Base-by-base conservation (phyloP, 2,329 filamentous ascomycete species). In the Davidsoniella eucalypti region DNA sequence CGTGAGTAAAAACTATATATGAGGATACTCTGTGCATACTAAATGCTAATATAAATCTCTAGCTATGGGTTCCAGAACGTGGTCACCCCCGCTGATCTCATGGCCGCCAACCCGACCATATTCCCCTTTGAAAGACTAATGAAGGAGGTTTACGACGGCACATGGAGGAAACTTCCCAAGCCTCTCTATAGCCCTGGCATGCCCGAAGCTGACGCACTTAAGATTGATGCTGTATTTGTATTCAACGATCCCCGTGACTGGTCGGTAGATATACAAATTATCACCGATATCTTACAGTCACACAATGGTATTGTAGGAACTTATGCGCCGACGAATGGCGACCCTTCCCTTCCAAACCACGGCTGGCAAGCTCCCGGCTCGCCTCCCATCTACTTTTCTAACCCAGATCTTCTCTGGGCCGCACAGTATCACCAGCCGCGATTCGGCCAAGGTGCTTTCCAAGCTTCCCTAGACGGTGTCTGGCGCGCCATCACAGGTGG, bases 171-270 rank as follows among this genome's bases (percentile, higher is more conserved):
- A 1, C 67, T 84, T 0, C 79, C 80, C 0, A 59, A 57, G 7
- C 69, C 68, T 10, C 67, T 73, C 55, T 56, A 52, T 41, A 64
- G 68, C 47, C 61, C 71, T 37, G 58, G 63, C 39, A 68, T 64
- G 55, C 66, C 54, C 48, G 59, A 47, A 61, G 62, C 50, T 0
- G 60, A 67, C 8, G 64, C 70, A 8, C 71, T 90, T 44, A 87
- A 86, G 58, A 82, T 98, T 57, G 87, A 94, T 60, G 87, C 88
- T 25, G 78, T 96, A 25, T 83, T 96, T 59, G 83, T 95, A 5
- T 95, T 90, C 72, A 94, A 94, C 63, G 92, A 96, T 64, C 88
- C 92, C 3, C 78, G 92, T 51, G 92, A 98, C 68, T 98, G 92
- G 92, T 87, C 84, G 1, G 73, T 95, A 8, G 90, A 96, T 63